phyloP scores from a whole-genome alignment of 1,284 basidiomycete species.

The Tylopilus sp. region DNA sequence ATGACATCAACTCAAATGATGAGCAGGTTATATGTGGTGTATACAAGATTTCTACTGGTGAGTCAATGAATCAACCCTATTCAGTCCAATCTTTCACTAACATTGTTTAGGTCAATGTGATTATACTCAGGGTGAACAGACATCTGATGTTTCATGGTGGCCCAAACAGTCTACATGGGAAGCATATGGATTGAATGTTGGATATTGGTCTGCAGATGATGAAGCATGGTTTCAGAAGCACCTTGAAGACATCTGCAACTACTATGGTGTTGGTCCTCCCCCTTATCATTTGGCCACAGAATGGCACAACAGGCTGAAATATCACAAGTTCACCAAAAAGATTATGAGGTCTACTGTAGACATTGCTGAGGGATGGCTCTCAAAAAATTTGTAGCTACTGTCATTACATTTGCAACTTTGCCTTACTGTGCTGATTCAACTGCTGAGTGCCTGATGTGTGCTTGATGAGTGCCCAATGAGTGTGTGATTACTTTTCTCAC shows the following conservation, averaged over 20 bases:
- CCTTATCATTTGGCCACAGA: background rate
- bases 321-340: too few relatives aligned
- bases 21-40: slow-evolving; percentile 12
- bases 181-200: background rate
- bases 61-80: too few relatives aligned
- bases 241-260: background rate
- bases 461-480: background rate
- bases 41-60: slow-evolving; percentile 15
- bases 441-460: too few relatives aligned
- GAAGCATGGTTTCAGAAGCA: slow-evolving; percentile 7
- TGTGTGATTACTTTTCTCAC: too few relatives aligned
- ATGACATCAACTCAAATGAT: slow-evolving; percentile 7
- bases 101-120: rapidly evolving
- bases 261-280: background rate
- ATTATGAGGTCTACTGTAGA: too few relatives aligned
- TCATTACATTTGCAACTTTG: slow-evolving; percentile 1
- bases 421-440: too few relatives aligned
- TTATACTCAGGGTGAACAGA: too few relatives aligned
- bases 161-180: slow-evolving; percentile 10
- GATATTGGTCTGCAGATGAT: slow-evolving; percentile 10
- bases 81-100: too few relatives aligned
- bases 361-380: too few relatives aligned
- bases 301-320: background rate
- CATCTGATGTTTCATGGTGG: slow-evolving; percentile 9
- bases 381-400: slow-evolving; percentile 8